Percentiles rank a stretch among this genome's conserved stretches.
These are phyloP conservation scores for Ambrosiella cleistominuta DNA, from an alignment of 2,329 filamentous ascomycete species.

Conservation along the genomic window DNA sequence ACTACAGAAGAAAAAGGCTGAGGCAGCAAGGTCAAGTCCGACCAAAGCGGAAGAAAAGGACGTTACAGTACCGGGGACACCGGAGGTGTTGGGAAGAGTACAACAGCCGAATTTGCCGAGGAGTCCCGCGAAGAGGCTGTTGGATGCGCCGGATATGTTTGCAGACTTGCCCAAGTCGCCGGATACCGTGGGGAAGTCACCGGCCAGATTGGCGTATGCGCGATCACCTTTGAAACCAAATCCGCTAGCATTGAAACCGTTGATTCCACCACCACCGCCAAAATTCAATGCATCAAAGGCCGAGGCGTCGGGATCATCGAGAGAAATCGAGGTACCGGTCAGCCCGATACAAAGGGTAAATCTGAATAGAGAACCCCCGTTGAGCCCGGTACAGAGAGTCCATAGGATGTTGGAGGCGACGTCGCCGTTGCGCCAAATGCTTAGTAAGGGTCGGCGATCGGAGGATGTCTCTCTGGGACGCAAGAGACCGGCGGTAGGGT, in stretches of 20 bases:
- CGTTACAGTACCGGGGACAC: neutral
- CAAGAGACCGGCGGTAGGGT: neutral
- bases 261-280: constrained; percentile 7
- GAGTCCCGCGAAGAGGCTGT: neutral
- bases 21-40: neutral
- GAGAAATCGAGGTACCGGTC: constrained; percentile 7
- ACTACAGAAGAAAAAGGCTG: constrained; percentile 48
- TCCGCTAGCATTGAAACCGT: constrained; percentile 5
- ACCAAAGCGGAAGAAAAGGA: neutral
- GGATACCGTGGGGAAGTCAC: constrained; percentile 11
- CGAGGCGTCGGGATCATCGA: neutral
- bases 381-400: constrained; percentile 11
- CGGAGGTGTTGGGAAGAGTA: neutral
- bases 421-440: constrained; percentile 9
- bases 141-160: constrained; percentile 9
- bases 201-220: constrained; percentile 10
- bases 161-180: constrained; percentile 11
- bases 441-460: constrained; percentile 7
- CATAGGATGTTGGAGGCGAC: constrained; percentile 10
- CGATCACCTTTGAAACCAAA: constrained; percentile 6
- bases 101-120: neutral
- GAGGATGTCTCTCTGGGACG: constrained; percentile 9
- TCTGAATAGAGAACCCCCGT: constrained; percentile 2
- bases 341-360: constrained; percentile 9
- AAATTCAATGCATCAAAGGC: neutral